phyloP scores from a whole-genome alignment of 1,284 basidiomycete species.

The Xerocomus subilludens region DNA sequence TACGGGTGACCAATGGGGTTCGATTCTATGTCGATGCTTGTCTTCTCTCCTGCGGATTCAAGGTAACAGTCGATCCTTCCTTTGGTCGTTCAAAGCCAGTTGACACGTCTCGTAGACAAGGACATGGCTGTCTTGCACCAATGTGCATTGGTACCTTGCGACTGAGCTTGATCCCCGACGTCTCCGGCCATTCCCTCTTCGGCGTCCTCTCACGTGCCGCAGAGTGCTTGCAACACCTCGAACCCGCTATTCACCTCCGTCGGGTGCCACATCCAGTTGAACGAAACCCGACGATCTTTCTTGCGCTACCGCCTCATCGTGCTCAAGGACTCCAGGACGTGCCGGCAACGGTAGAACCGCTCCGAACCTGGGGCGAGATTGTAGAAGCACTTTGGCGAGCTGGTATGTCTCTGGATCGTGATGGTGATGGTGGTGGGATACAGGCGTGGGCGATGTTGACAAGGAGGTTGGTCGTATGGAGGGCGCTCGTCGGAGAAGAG shows the following conservation, averaged over 20 bases:
- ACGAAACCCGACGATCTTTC: neutral
- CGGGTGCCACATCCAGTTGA: neutral
- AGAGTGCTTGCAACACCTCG: constrained; percentile 54
- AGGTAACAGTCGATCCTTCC: constrained; percentile 29
- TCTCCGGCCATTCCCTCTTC: constrained; percentile 21
- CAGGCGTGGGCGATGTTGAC: constrained; percentile 66
- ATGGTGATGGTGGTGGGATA: constrained; percentile 19
- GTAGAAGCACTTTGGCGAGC: constrained; percentile 64
- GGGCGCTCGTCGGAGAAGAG: constrained; percentile 57
- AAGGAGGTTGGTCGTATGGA: constrained; percentile 66
- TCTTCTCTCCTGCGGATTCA: constrained; percentile 54
- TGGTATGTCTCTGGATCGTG: constrained; percentile 43
- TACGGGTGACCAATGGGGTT: constrained; percentile 69
- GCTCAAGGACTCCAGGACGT: constrained; percentile 58
- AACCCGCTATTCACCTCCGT: constrained; percentile 45
- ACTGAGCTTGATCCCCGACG: constrained; percentile 34
- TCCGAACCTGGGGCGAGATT: constrained; percentile 62
- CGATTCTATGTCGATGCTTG: constrained; percentile 65
- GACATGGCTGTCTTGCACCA: constrained; percentile 41
- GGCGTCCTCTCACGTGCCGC: constrained; percentile 55
- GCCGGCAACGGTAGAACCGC: constrained; percentile 44
- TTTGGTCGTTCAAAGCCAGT: neutral
- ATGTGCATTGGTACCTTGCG: constrained; percentile 35
- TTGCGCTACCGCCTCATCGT: constrained; percentile 52
- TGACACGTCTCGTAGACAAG: constrained; percentile 32